Base-by-base conservation (phyloP, 2,329 filamentous ascomycete genomes). In the Fusarium sp. region DNA sequence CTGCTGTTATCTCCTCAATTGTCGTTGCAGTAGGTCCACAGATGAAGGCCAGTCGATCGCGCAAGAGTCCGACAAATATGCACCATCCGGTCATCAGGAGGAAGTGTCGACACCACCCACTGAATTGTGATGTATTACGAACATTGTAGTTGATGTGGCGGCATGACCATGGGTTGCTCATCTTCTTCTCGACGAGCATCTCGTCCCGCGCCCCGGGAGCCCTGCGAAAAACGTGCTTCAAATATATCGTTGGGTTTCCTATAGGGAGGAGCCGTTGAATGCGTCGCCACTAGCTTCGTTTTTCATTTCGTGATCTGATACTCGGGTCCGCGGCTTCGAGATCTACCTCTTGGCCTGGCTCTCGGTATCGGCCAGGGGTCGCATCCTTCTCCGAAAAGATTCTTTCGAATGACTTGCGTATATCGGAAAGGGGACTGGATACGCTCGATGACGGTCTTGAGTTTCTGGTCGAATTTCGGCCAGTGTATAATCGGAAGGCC, bases 171-270 rank as follows among this genome's bases (percentile, higher is more conserved):
- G 75, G 77, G 29, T 79, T 68, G 13, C 54, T 48, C 3, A 75
- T 50, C 58, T 79, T 80, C 4, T 60, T 66, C 43, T 80, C 71
- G 6, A 80, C 43, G 20, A 60, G 72, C 9, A 13, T 22, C 27
- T 14, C 13, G 18, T 41, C 14, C 14, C n/a, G 29, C 10, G 8
- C 2, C 35, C 16, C 13, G 22, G 22, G 37, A 63, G 16, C 4
- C 43, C 18, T 39, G 24, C 5, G 6, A 33, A 27, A 24, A 11
- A 16, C 22, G 35, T 13, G 33, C 35, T n/a, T 29, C 9, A n/a
- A n/a, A 27, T 18, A 29, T 31, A n/a, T 54, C 18, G 11, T 20
- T 8, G n/a, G 11, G 18, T 33, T 11, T 54, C 6, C 11, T 31
- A 31, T 20, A 24, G 1, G 22, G 5, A 5, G 6, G 48, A 31